Conservation (phyloP, 192 early-diverging fungal species). For the Coemansia sp. region DNA sequence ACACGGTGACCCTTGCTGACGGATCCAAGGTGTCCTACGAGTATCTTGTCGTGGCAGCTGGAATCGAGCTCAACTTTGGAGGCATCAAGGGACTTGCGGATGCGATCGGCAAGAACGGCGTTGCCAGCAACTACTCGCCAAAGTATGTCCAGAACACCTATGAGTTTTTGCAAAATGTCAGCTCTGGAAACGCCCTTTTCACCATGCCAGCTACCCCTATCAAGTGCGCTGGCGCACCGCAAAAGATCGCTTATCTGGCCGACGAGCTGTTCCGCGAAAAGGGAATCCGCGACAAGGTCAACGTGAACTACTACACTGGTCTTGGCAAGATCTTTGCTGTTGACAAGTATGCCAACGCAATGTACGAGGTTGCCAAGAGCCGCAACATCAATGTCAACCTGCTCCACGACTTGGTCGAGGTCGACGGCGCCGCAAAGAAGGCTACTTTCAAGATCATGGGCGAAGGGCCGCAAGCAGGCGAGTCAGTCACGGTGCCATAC, state of each 20-base stretch:
- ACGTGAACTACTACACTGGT: slow-evolving; percentile 77
- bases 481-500: slow-evolving; percentile 66
- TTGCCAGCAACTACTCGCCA: slow-evolving; percentile 80
- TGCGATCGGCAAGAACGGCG: slow-evolving; percentile 77
- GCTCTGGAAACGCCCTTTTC: slow-evolving; percentile 67
- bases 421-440: slow-evolving; percentile 63
- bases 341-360: slow-evolving; percentile 77
- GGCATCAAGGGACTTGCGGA: slow-evolving; percentile 75
- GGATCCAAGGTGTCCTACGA: slow-evolving; percentile 66
- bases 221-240: slow-evolving; percentile 88
- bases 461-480: slow-evolving; percentile 47
- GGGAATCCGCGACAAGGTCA: slow-evolving; percentile 66
- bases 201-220: slow-evolving; percentile 86
- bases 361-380: slow-evolving; percentile 66
- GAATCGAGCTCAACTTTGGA: slow-evolving; percentile 76
- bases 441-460: slow-evolving; percentile 70
- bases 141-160: slow-evolving; percentile 73
- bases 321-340: slow-evolving; percentile 85
- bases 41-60: slow-evolving; percentile 74
- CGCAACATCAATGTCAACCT: slow-evolving; percentile 74
- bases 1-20: slow-evolving; percentile 67
- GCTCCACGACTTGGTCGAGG: slow-evolving; percentile 69
- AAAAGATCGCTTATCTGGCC: slow-evolving; percentile 85
- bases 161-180: slow-evolving; percentile 69
- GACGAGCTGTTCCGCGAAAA: slow-evolving; percentile 79